Base-by-base conservation (phyloP, 2,329 filamentous ascomycete species). In the Diaporthe ampelina region DNA sequence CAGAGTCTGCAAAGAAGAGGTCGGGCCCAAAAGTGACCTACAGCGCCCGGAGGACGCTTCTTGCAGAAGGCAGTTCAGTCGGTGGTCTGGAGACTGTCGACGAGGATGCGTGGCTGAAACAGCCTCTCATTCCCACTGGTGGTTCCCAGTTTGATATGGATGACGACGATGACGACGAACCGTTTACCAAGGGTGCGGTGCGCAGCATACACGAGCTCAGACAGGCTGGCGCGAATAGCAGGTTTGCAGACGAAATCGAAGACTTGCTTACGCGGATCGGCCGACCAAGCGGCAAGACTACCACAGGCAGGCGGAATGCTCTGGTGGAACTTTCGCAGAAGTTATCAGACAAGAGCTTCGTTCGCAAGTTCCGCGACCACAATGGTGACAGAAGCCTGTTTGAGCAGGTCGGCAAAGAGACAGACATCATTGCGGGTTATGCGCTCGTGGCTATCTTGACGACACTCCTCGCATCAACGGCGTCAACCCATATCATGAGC, bases 281-380 rank as follows among this genome's bases (percentile, higher is more conserved):
- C 50, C 81, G 78, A 8, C 89, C 90, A 0, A 83, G 82, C 35
- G 78, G 79, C 19, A 84, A 86, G 48, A 81, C 86, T 9, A 84
- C 85, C 4, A 90, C 89, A 0, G 84, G 89, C 78, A 85, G 91
- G 76, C 86, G 91, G 70, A 87, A 88, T 70, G 90, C 90, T 1
- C 82, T 93, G 56, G 82, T 92, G 6, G 91, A 93, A 76, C 81
- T 93, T 56, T 88, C 88, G 1, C 85, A 88, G 58, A 91, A 90
- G 78, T 85, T 92, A 56, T 87, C 88, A 65, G 85, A 92, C 67
- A 91, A 91, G 78, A 86, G 86, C 0, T 95, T 94, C 78, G 85
- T 90, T 37, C 86, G 87, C 24, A 92, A 94, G 76, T 95, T 98
- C 78, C 88, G 93, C 26, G 92, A 95, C 76, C 92, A 94, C 77